phyloP scores from a whole-genome alignment of 1,284 basidiomycete genomes.

The Ceratobasidium sp. region DNA sequence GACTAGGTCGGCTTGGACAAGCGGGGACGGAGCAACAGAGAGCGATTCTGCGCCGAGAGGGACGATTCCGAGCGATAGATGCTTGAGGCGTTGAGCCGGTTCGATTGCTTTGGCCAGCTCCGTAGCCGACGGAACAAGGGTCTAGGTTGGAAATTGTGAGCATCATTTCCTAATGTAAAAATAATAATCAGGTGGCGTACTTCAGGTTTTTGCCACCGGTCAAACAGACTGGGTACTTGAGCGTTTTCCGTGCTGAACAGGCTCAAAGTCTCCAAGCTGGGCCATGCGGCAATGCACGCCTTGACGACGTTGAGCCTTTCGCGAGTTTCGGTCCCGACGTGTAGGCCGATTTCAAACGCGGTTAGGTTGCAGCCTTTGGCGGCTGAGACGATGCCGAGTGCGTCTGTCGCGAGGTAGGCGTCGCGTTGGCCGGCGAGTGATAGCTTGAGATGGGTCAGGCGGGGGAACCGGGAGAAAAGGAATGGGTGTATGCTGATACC shows the following conservation, averaged over 20 bases:
- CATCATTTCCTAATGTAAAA: not conserved
- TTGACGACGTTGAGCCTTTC: constrained; percentile 16
- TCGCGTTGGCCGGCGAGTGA: constrained; percentile 6
- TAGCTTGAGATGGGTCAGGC: constrained; percentile 29
- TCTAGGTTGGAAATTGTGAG: not conserved
- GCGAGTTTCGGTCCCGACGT: not conserved
- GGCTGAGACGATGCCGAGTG: not conserved
- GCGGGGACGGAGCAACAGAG: not conserved
- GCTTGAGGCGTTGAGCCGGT: not conserved
- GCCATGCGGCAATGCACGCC: constrained; percentile 24
- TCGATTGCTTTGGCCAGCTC: constrained; percentile 10
- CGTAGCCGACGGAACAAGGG: not conserved
- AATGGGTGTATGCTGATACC: constrained; percentile 34
- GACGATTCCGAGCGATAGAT: constrained; percentile 8
- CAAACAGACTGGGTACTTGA: constrained; percentile 3
- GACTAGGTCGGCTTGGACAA: not conserved
- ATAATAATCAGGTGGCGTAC: not conserved
- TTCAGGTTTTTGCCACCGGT: constrained; percentile 19
- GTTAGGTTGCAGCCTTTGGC: not conserved
- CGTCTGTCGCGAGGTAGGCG: constrained; percentile 19
- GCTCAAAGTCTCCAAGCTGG: not conserved
- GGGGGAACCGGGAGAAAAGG: not conserved
- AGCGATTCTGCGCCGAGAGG: not conserved
- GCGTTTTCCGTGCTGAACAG: constrained; percentile 2
- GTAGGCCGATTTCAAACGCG: constrained; percentile 30